Evolutionary conservation across 202 grass and related monocot genomes (phyloP), one percentile per base, ranked within the genome.

Genomic region (Dendrocalamus latiflorus): DNA sequence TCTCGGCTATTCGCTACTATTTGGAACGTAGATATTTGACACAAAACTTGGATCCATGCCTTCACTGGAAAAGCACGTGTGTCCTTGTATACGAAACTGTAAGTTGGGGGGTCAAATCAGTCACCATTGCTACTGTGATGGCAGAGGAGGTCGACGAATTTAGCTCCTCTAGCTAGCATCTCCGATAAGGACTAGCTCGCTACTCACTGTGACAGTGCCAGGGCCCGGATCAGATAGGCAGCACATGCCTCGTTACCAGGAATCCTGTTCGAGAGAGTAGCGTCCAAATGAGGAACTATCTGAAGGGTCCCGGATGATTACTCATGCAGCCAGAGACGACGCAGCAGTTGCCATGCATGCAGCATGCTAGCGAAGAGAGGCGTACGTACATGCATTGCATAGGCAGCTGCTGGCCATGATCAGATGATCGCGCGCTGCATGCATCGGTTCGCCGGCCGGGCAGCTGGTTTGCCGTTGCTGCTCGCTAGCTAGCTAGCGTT

Each of bases 201-300:
- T 13, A 22, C 17, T 33, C 51, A 39, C 65, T 25, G 24, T n/a
- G n/a, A 83, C 34, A 20, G 68, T 82, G 79, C 12, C 36, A 34
- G 76, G 3, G 64, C 20, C 44, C 38, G 28, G 47, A 61, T 63
- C 72, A 70, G 64, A 73, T 64, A 50, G 20, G 43, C 36, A 63
- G 68, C 80, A 64, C 80, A 83, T 84, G 84, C 26, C 28, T 34
- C 43, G 58, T 58, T 72, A 69, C 60, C 67, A 47, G 88, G 88
- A 83, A 79, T 86, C 88, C 61, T 84, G 82, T 71, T 77, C 70
- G 77, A 71, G 82, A 47, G 62, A 26, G 82, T 79, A 86, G 59
- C 51, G 67, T 83, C 84, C 88, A 86, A 86, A 60, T n/a, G 24
- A 4, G 49, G 83, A 78, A 60, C 74, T 83, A 86, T 78, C 58